phyloP scores from a whole-genome alignment of 2,329 filamentous ascomycete species.

The Talaromyces amestolkiae region DNA sequence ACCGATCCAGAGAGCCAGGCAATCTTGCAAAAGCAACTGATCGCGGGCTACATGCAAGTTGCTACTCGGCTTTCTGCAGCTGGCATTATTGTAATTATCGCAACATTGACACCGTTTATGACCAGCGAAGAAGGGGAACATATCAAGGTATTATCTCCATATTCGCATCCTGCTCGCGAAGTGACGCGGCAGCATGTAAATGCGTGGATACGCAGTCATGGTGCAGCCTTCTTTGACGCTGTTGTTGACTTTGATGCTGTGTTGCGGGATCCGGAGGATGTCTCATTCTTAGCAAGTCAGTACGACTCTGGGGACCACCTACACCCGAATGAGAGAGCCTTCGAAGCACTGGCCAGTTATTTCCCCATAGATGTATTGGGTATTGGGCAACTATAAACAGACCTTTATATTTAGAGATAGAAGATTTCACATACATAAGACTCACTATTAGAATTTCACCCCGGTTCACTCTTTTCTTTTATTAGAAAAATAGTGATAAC shows the following conservation, averaged over 20 bases:
- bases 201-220: conserved; percentile 54
- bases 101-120: conserved; percentile 65
- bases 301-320: conserved; percentile 65
- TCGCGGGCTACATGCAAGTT: conserved; percentile 60
- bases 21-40: conserved; percentile 51
- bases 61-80: conserved; percentile 53
- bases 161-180: conserved; percentile 56
- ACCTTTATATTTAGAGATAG: too few relatives aligned
- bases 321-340: conserved; percentile 61
- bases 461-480: too few relatives aligned
- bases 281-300: conserved; percentile 48
- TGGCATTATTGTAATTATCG: conserved; percentile 59
- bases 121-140: conserved; percentile 27
- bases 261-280: conserved; percentile 52
- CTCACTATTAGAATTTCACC: not conserved
- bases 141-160: conserved; percentile 46
- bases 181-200: conserved; percentile 59
- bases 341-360: conserved; percentile 57
- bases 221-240: conserved; percentile 56
- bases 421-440: not conserved
- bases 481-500: too few relatives aligned
- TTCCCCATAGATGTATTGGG: conserved; percentile 58
- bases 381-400: not conserved
- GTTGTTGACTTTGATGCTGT: conserved; percentile 62
- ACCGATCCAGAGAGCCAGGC: conserved; percentile 47